Evolutionary conservation across 805 yeast genomes (phyloP).

Genomic region (Nakazawaea anatomiae): DNA sequence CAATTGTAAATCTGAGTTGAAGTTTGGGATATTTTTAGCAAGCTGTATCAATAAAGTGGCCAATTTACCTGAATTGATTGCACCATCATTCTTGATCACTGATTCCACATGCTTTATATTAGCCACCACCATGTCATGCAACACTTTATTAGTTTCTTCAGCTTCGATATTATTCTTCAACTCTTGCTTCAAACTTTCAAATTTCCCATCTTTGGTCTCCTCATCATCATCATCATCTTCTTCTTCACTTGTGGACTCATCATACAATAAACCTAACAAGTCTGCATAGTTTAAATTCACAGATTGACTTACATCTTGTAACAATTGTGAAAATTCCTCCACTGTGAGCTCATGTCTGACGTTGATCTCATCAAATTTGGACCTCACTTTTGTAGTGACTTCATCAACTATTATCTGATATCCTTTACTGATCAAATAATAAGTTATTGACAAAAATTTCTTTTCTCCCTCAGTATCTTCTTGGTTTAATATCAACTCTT

Average conservation of each 20-base stretch:
- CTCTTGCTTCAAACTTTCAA: slow-evolving; percentile 24
- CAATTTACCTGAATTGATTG: slow-evolving; percentile 30
- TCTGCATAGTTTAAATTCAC: slow-evolving; percentile 12
- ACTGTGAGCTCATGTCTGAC: slow-evolving; percentile 69
- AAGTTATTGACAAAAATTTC: slow-evolving; percentile 76
- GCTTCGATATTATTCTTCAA: slow-evolving; percentile 22
- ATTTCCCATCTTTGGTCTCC: slow-evolving; percentile 18
- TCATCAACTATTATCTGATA: slow-evolving; percentile 54
- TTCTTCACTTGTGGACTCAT: slow-evolving; percentile 14
- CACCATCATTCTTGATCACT: slow-evolving; percentile 5
- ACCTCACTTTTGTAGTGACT: slow-evolving; percentile 51
- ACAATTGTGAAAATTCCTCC: slow-evolving; percentile 47
- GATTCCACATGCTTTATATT: slow-evolving; percentile 2
- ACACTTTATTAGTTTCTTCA: slow-evolving; percentile 23
- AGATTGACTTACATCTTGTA: slow-evolving; percentile 32
- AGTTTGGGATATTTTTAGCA: slow-evolving; percentile 42
- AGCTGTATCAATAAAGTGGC: slow-evolving; percentile 69
- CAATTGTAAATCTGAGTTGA: slow-evolving; percentile 31
- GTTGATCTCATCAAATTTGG: slow-evolving; percentile 55
- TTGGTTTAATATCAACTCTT: slow-evolving; percentile 9
- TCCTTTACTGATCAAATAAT: slow-evolving; percentile 93
- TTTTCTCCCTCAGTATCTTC: slow-evolving; percentile 51
- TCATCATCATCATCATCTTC: slow-evolving; percentile 14
- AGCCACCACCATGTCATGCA: slow-evolving; percentile 27
- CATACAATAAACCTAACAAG: slow-evolving; percentile 7